These are phyloP conservation scores for Filobasidium wieringae DNA, from an alignment of 768 basidiomycete genomes.

Conservation along the genomic window DNA sequence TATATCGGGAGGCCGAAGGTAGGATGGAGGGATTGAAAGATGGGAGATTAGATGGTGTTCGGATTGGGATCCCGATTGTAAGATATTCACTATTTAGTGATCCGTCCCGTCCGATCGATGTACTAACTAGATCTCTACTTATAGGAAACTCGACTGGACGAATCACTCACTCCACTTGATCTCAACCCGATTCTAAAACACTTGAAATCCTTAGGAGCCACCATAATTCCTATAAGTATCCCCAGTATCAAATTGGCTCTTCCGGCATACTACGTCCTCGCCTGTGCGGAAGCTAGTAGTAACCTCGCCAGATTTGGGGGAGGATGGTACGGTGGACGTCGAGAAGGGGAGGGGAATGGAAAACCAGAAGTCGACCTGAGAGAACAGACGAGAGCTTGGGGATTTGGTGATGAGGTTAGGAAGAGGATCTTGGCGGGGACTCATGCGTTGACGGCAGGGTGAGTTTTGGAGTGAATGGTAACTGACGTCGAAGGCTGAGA, in stretches of 20 bases:
- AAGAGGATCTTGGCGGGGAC: conserved; percentile 80
- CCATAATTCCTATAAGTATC: conserved; percentile 59
- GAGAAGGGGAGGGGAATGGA: conserved; percentile 1
- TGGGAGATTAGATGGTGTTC: conserved; percentile 45
- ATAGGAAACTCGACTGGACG: conserved; percentile 12
- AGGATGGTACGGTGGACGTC: conserved; percentile 54
- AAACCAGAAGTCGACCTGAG: conserved; percentile 1
- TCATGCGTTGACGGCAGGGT: conserved; percentile 86
- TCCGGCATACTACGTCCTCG: conserved; percentile 91
- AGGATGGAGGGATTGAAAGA: not conserved
- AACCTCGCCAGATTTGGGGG: conserved; percentile 86
- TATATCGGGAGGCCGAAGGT: conserved; percentile 21
- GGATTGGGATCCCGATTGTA: conserved; percentile 67
- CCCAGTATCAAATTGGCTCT: conserved; percentile 60
- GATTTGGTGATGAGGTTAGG: conserved; percentile 74
- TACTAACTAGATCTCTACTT: not conserved
- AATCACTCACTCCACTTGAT: not conserved
- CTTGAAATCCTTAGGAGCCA: conserved; percentile 51
- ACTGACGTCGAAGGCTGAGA: too few relatives aligned
- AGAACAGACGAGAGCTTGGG: conserved; percentile 44
- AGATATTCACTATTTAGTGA: not conserved
- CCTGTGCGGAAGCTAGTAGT: conserved; percentile 84
- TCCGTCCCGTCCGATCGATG: not conserved
- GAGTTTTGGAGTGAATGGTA: conserved; percentile 3
- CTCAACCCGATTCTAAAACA: conserved; percentile 38